Percentiles rank a stretch among this genome's conserved stretches.
These are phyloP conservation scores for Cyberlindnera lachancei DNA, from an alignment of 805 yeast genomes.

Conservation along the genomic window DNA sequence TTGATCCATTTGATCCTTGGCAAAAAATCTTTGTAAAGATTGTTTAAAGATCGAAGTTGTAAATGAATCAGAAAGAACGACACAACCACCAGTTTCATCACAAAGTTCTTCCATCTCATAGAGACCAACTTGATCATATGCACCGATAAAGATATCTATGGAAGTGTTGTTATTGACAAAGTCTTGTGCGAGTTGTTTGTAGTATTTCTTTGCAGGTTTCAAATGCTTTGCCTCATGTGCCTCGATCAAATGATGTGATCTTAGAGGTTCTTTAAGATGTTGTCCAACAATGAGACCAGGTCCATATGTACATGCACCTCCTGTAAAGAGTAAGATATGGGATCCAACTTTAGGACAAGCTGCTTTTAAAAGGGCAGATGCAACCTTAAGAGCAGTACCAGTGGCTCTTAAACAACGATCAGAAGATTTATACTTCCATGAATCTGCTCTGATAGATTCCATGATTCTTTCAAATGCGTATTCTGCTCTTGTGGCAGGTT, in stretches of 20 bases:
- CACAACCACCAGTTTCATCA: conserved; percentile 53
- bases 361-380: conserved; percentile 29
- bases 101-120: conserved; percentile 57
- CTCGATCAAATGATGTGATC: conserved; percentile 60
- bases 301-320: conserved; percentile 61
- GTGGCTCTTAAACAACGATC: conserved; percentile 48
- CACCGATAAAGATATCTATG: conserved; percentile 52
- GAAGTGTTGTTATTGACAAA: conserved; percentile 46
- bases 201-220: conserved; percentile 38
- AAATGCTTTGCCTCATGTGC: conserved; percentile 34
- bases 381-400: conserved; percentile 51
- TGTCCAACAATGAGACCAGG: conserved; percentile 55
- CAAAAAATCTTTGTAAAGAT: conserved; percentile 48
- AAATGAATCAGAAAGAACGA: conserved; percentile 58
- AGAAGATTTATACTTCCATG: conserved; percentile 38
- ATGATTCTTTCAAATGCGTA: conserved; percentile 41
- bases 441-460: conserved; percentile 40
- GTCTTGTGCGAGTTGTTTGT: conserved; percentile 39
- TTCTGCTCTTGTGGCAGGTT: conserved; percentile 27
- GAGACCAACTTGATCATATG: conserved; percentile 63
- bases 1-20: conserved; percentile 28
- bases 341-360: conserved; percentile 44
- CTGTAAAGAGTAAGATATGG: conserved; percentile 45
- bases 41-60: conserved; percentile 63
- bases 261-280: conserved; percentile 51